Evolutionary conservation across 2,329 filamentous ascomycete species (phyloP).

Genomic region (Penicillium sp.): DNA sequence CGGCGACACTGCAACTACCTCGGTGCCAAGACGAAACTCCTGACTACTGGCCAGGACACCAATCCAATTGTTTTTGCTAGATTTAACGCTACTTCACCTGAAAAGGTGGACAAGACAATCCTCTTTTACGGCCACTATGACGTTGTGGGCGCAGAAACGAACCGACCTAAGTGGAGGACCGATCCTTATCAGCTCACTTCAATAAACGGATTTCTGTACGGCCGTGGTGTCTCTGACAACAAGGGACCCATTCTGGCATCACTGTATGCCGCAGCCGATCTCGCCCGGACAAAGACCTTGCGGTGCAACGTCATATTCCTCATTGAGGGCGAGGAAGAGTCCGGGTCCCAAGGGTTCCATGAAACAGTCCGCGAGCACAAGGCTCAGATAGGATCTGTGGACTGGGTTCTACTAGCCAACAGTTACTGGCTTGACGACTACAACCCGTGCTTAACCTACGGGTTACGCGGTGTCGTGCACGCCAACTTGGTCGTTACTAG

Average conservation of each 20-base stretch:
- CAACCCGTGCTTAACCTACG: constrained; percentile 92
- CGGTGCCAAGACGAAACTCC: constrained; percentile 82
- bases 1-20: constrained; percentile 88
- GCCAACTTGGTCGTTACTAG: constrained; percentile 87
- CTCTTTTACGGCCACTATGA: constrained; percentile 99
- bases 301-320: constrained; percentile 88
- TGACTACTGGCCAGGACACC: constrained; percentile 73
- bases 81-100: constrained; percentile 71
- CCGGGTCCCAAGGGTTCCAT: constrained; percentile 85
- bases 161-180: constrained; percentile 75
- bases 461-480: constrained; percentile 87
- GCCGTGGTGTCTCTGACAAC: constrained; percentile 94
- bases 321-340: constrained; percentile 96
- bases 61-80: constrained; percentile 93
- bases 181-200: constrained; percentile 90
- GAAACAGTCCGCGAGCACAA: constrained; percentile 78
- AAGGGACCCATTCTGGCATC: constrained; percentile 95
- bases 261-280: constrained; percentile 85
- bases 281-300: constrained; percentile 77
- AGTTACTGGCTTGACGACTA: constrained; percentile 98
- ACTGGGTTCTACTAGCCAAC: constrained; percentile 94
- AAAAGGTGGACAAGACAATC: constrained; percentile 72
- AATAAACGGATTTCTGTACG: constrained; percentile 88
- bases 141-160: constrained; percentile 84
- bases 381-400: constrained; percentile 78